A percentile compares a stretch with the other conserved stretches of the same genome.
These are phyloP conservation scores for Sinapis alba DNA, from an alignment of 441 rosid genomes.

Conservation along the genomic window DNA sequence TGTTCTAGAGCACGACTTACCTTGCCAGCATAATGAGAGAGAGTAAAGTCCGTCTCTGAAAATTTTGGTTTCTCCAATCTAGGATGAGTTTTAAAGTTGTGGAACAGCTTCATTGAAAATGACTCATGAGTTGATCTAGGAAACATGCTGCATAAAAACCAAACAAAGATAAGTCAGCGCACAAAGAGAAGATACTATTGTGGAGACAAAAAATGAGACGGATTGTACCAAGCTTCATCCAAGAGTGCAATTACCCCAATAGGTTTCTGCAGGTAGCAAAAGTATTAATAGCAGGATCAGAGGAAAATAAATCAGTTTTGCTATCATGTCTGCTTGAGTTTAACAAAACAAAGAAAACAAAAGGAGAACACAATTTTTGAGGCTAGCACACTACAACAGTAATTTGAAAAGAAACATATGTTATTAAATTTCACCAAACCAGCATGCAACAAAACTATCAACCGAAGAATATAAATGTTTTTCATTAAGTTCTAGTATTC, in stretches of 20 bases:
- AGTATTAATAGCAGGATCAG: constrained; percentile 15
- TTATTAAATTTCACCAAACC: constrained; percentile 8
- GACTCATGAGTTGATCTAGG: constrained; percentile 92
- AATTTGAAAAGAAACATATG: neutral
- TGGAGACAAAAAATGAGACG: constrained; percentile 17
- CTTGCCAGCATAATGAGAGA: constrained; percentile 99
- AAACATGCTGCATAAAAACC: constrained; percentile 79
- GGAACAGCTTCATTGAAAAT: constrained; percentile 84
- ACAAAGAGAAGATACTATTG: constrained; percentile 17
- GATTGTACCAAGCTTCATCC: constrained; percentile 96
- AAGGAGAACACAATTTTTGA: neutral
- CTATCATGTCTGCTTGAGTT: constrained; percentile 1
- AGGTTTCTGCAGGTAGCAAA: constrained; percentile 79
- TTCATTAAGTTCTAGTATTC: neutral
- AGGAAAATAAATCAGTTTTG: constrained; percentile 3
- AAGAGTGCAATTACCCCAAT: constrained; percentile 92
- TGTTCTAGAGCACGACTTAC: constrained; percentile 48
- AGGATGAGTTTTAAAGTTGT: constrained; percentile 59
- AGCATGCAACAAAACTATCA: constrained; percentile 9
- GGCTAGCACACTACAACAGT: constrained; percentile 2
- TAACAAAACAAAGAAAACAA: neutral
- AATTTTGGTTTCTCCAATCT: constrained; percentile 92
- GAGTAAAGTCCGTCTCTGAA: constrained; percentile 93
- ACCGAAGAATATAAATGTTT: neutral
- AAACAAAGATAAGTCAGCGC: constrained; percentile 53